These are phyloP conservation scores for Leptomonas seymouri DNA, from an alignment of 208 protist species.

Conservation along the genomic window DNA sequence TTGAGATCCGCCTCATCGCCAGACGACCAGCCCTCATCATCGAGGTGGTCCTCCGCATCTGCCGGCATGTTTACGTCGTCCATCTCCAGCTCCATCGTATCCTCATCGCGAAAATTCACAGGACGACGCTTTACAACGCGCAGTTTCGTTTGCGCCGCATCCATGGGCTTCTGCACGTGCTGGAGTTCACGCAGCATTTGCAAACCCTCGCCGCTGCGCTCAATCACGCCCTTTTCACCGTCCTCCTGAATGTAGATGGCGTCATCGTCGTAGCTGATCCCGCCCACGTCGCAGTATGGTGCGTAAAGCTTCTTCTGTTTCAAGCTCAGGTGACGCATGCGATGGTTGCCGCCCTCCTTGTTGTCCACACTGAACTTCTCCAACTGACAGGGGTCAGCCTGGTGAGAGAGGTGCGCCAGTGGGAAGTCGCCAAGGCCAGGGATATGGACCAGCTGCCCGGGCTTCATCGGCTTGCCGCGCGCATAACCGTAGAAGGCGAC, in stretches of 20 bases:
- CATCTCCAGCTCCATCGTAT: conserved; percentile 85
- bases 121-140: conserved; percentile 72
- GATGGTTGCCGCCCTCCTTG: conserved; percentile 49
- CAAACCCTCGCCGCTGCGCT: conserved; percentile 86
- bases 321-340: conserved; percentile 92
- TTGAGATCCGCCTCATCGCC: conserved; percentile 24
- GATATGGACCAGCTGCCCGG: conserved; percentile 95
- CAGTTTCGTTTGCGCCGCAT: conserved; percentile 50
- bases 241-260: conserved; percentile 97
- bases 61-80: conserved; percentile 45
- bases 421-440: conserved; percentile 98
- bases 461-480: conserved; percentile 95
- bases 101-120: conserved; percentile 80
- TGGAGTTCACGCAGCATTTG: conserved; percentile 84
- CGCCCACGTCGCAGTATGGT: conserved; percentile 98
- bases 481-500: conserved; percentile 99
- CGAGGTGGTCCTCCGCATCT: conserved; percentile 56
- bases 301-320: conserved; percentile 98
- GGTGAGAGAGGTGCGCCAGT: conserved; percentile 84
- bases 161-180: conserved; percentile 70
- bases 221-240: conserved; percentile 73
- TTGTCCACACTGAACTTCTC: conserved; percentile 39
- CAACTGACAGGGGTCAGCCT: conserved; percentile 97
- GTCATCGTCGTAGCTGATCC: conserved; percentile 98
- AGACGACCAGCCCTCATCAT: conserved; percentile 38